phyloP scores from a whole-genome alignment of 2,329 filamentous ascomycete genomes.

The Talaromyces sp. region DNA sequence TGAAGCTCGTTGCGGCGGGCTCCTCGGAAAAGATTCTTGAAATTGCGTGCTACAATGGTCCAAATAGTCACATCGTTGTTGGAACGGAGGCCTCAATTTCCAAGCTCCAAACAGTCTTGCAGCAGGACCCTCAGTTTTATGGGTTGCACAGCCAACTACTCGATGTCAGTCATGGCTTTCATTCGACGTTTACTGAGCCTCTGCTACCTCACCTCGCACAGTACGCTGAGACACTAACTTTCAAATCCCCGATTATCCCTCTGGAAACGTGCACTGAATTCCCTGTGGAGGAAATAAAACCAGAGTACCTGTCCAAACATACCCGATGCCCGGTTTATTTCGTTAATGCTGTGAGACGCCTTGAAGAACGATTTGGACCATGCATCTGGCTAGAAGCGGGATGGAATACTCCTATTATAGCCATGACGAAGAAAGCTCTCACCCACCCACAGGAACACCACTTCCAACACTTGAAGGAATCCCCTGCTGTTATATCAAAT shows the following conservation, averaged over 20 bases:
- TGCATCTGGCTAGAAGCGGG: constrained; percentile 42
- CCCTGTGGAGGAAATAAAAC: neutral
- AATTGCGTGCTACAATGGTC: constrained; percentile 48
- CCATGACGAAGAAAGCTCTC: neutral
- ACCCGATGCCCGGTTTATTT: constrained; percentile 14
- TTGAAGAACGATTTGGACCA: constrained; percentile 21
- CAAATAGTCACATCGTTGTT: constrained; percentile 37
- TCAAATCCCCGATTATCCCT: constrained; percentile 18
- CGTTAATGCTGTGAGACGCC: constrained; percentile 34
- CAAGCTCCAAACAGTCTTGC: neutral
- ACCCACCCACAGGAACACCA: neutral
- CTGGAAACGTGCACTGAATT: neutral
- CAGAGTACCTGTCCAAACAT: neutral
- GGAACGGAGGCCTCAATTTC: constrained; percentile 23
- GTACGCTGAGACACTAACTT: constrained; percentile 23
- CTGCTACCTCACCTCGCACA: constrained; percentile 23
- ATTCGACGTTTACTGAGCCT: constrained; percentile 38
- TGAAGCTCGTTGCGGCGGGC: neutral
- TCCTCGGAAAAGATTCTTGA: neutral
- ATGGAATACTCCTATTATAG: constrained; percentile 26
- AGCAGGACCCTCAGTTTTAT: neutral
- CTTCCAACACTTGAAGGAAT: neutral
- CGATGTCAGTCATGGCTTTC: constrained; percentile 45
- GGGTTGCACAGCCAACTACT: constrained; percentile 32
- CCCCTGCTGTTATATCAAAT: neutral